Evolutionary conservation across 768 basidiomycete genomes (phyloP).

Genomic region (Coprinopsis cinerea): DNA sequence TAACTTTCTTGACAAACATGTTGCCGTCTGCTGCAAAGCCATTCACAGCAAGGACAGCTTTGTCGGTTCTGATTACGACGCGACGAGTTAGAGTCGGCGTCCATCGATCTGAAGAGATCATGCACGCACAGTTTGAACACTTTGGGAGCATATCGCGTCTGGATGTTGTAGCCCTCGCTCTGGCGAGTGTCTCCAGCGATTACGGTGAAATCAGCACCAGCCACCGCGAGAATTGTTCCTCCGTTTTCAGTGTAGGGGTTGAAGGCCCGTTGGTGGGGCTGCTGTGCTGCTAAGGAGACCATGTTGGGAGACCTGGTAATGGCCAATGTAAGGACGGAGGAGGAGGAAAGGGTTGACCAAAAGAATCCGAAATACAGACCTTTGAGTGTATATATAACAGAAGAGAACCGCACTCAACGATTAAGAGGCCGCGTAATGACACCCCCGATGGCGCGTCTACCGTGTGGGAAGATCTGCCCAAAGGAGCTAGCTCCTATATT

Average conservation of each 20-base stretch:
- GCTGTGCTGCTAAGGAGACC: constrained; percentile 28
- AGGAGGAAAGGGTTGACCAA: constrained; percentile 14
- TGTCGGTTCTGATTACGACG: constrained; percentile 64
- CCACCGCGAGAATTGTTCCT: constrained; percentile 93
- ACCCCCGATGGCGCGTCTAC: constrained; percentile 31
- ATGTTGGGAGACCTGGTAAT: constrained; percentile 19
- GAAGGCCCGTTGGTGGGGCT: constrained; percentile 57
- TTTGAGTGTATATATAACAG: constrained; percentile 22
- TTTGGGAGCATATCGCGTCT: constrained; percentile 95
- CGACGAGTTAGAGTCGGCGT: constrained; percentile 1
- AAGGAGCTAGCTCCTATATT: constrained; percentile 7
- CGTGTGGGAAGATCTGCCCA: constrained; percentile 31
- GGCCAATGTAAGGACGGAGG: constrained; percentile 22
- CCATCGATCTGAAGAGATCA: constrained; percentile 5
- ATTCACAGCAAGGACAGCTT: constrained; percentile 89
- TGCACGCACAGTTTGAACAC: constrained; percentile 81
- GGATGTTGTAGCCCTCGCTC: constrained; percentile 95
- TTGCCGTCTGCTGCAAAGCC: constrained; percentile 98
- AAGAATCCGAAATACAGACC: constrained; percentile 18
- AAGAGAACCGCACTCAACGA: constrained; percentile 19
- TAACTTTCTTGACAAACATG: constrained; percentile 94
- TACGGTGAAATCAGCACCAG: constrained; percentile 88
- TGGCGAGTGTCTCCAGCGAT: constrained; percentile 97
- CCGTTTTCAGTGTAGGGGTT: constrained; percentile 92
- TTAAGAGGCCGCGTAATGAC: constrained; percentile 41